Base-by-base conservation (phyloP, 1,139 yeast genomes). In the Pichia norvegensis region DNA sequence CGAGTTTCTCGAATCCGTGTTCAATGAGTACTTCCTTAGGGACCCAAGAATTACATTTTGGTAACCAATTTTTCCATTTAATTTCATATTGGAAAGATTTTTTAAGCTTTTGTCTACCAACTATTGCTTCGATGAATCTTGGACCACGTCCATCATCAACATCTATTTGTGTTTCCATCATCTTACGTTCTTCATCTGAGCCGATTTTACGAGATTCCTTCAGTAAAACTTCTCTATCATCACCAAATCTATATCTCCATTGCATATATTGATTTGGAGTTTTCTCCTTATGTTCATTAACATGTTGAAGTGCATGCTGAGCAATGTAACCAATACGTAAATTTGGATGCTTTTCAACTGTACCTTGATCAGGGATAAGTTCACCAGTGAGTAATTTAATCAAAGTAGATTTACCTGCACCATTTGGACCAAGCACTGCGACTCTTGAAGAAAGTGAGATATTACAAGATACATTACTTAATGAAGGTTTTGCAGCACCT, bases 321-420 rank as follows among this genome's bases (percentile, higher is more conserved):
- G 97, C 97, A 73, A 92, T 92, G 69, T 92, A 92, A 52, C 97
- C 98, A 61, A 92, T 87, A 74, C 98, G 90, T 69, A 92, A 76
- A 68, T 92, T 92, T 53, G 97, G 97, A 69, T 92, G 98, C 69
- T 92, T 92, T 70, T 92, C 97, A 49, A 92, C 97, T 53, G 79
- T 81, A 60, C 98, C 98, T 53, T 70, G 76, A 55, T 79, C 75
- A 27, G 98, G 97, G 46, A 85, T 76, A 52, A 87, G 73, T 67
- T 92, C 98, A 53, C 86, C 98, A 13, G 97, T 92, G 58, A 92
- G 74, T 46, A 90, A 73, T 67, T 92, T 92, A 68, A 92, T 92
- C 61, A 92, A 74, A 19, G 98, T 92, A 8, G 97, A 87, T 67
- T 92, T 92, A 72, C 98, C 98, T 47, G 98, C 98, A 75, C 98